phyloP scores from a whole-genome alignment of 2,329 filamentous ascomycete genomes.

The Chaetomium strumarium region DNA sequence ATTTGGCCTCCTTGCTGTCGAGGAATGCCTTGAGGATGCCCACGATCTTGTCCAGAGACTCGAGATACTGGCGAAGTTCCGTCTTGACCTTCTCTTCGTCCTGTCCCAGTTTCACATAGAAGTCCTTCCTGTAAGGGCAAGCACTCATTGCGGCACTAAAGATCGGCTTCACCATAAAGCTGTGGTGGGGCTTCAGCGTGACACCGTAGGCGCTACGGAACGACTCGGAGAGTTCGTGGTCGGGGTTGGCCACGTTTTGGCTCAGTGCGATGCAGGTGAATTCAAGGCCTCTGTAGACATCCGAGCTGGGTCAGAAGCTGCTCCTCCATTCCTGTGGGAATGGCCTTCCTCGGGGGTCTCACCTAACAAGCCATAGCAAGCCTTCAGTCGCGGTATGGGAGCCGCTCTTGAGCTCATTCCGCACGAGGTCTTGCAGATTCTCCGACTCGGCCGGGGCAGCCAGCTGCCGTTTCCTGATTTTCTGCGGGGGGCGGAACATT shows the following conservation, averaged over 20 bases:
- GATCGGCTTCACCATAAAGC: slow-evolving; percentile 81
- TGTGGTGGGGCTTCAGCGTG: slow-evolving; percentile 90
- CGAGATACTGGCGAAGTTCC: slow-evolving; percentile 66
- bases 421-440: slow-evolving; percentile 77
- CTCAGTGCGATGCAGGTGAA: slow-evolving; percentile 84
- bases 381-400: slow-evolving; percentile 87
- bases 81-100: slow-evolving; percentile 56
- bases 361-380: slow-evolving; percentile 86
- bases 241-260: slow-evolving; percentile 62
- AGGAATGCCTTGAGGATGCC: slow-evolving; percentile 63
- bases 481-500: slow-evolving; percentile 45
- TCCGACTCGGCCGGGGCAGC: slow-evolving; percentile 72
- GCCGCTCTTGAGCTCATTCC: slow-evolving; percentile 83
- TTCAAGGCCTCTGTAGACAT: slow-evolving; percentile 66
- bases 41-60: slow-evolving; percentile 71
- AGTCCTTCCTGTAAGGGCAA: slow-evolving; percentile 87
- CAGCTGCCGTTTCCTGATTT: slow-evolving; percentile 78
- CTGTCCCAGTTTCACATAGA: slow-evolving; percentile 79
- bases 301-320: slow-evolving; percentile 5
- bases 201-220: slow-evolving; percentile 80
- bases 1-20: slow-evolving; percentile 52
- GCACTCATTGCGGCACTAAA: slow-evolving; percentile 92
- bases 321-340: slow-evolving; percentile 18
- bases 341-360: slow-evolving; percentile 26
- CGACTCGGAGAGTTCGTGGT: slow-evolving; percentile 73